phyloP scores from a whole-genome alignment of 371 early-diverging fungal species.

The Rhizopus arrhizus region DNA sequence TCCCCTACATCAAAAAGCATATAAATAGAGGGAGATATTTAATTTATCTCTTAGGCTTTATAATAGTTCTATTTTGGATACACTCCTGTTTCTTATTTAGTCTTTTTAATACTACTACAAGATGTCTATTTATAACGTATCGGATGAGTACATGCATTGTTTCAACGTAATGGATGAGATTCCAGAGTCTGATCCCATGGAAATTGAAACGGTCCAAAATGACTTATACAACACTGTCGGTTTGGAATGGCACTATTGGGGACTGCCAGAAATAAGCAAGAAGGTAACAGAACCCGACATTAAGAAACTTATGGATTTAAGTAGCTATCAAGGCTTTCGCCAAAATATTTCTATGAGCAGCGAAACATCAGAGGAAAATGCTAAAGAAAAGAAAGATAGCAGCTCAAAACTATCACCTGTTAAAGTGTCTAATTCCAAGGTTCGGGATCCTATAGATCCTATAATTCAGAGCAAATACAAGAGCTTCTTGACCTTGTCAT shows the following conservation, averaged over 20 bases:
- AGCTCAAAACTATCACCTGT: conserved; percentile 14
- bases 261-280: conserved; percentile 13
- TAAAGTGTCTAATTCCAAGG: conserved; percentile 13
- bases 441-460: conserved; percentile 8
- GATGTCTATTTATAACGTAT: conserved; percentile 13
- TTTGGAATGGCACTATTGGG: conserved; percentile 15
- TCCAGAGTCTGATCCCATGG: too few relatives aligned
- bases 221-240: conserved; percentile 13
- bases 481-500: too few relatives aligned
- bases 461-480: conserved; percentile 5
- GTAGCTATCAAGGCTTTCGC: conserved; percentile 12
- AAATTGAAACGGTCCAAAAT: conserved; percentile 12
- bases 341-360: conserved; percentile 14
- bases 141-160: too few relatives aligned
- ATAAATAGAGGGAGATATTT: background rate
- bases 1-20: background rate
- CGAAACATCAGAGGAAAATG: conserved; percentile 11
- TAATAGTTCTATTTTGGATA: background rate
- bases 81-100: conserved; percentile 1
- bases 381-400: conserved; percentile 11
- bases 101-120: conserved; percentile 4
- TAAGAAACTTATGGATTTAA: conserved; percentile 18
- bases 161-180: too few relatives aligned
- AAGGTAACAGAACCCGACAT: conserved; percentile 15
- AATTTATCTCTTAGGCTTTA: background rate